A percentile compares a stretch with the other conserved stretches of the same genome.
phyloP scores from a whole-genome alignment of 2,329 filamentous ascomycete species.

The Cytospora piceicola region DNA sequence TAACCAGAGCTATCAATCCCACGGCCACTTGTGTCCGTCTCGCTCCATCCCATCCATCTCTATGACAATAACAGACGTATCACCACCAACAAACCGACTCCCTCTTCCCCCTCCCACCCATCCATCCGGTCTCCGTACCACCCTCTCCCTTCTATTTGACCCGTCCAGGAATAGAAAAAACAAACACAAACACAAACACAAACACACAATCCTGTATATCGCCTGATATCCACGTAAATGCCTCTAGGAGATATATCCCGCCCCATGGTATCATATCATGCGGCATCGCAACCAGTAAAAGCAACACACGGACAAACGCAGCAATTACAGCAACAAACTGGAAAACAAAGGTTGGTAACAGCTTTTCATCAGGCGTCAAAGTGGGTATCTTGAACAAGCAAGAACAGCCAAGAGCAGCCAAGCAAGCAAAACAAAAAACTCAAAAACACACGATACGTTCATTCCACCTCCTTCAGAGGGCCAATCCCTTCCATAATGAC shows the following conservation, averaged over 20 bases:
- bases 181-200: neutral
- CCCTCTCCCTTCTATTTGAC: neutral
- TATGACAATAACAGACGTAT: neutral
- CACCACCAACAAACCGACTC: neutral
- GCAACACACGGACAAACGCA: neutral
- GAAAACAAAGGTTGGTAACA: neutral
- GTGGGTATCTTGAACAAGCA: constrained; percentile 36
- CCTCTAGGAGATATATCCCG: constrained; percentile 3
- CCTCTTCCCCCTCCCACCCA: neutral
- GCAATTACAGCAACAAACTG: neutral
- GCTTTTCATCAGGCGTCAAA: constrained; percentile 29
- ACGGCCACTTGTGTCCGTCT: neutral
- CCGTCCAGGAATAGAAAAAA: neutral
- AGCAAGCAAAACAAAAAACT: constrained; percentile 20
- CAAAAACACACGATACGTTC: constrained; percentile 15
- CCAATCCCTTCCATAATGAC: neutral
- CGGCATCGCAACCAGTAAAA: neutral
- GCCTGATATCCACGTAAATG: neutral
- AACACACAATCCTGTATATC: neutral
- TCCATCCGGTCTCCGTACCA: neutral
- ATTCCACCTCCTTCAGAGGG: neutral
- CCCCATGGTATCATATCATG: constrained; percentile 6
- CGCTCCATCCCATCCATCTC: neutral
- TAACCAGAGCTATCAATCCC: neutral
- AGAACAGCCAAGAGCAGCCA: constrained; percentile 20